These are phyloP conservation scores for Botrytis hyacinthi DNA, from an alignment of 2,329 filamentous ascomycete species.

Conservation along the genomic window DNA sequence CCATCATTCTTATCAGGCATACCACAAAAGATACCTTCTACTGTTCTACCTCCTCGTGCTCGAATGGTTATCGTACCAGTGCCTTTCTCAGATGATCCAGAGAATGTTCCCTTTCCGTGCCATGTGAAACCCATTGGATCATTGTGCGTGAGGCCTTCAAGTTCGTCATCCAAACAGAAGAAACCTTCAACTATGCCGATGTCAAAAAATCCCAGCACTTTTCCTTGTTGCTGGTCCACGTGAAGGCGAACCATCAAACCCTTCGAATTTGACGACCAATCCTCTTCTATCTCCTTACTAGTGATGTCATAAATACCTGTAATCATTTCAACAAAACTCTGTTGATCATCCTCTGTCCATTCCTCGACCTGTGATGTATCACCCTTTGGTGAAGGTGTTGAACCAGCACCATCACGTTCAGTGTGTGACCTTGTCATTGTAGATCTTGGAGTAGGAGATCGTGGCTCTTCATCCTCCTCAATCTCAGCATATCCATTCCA, in stretches of 20 bases:
- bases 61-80: not conserved
- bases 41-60: not conserved
- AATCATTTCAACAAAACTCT: not conserved
- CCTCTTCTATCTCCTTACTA: conserved; percentile 11
- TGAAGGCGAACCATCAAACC: conserved; percentile 5
- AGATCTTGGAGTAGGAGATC: conserved; percentile 3
- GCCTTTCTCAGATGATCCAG: not conserved
- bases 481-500: conserved; percentile 14
- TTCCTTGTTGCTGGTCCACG: conserved; percentile 5
- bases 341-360: not conserved
- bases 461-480: conserved; percentile 11
- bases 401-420: not conserved
- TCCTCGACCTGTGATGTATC: not conserved
- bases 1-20: conserved; percentile 15
- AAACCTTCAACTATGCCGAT: conserved; percentile 7
- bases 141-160: not conserved
- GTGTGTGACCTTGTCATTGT: not conserved
- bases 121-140: not conserved
- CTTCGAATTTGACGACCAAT: not conserved
- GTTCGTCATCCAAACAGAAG: not conserved
- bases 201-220: not conserved
- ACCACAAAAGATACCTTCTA: not conserved
- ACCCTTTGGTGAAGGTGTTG: not conserved
- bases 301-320: conserved; percentile 8
- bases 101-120: not conserved